Conservation (phyloP, 2,329 filamentous ascomycete species). For the Fusarium udum region DNA sequence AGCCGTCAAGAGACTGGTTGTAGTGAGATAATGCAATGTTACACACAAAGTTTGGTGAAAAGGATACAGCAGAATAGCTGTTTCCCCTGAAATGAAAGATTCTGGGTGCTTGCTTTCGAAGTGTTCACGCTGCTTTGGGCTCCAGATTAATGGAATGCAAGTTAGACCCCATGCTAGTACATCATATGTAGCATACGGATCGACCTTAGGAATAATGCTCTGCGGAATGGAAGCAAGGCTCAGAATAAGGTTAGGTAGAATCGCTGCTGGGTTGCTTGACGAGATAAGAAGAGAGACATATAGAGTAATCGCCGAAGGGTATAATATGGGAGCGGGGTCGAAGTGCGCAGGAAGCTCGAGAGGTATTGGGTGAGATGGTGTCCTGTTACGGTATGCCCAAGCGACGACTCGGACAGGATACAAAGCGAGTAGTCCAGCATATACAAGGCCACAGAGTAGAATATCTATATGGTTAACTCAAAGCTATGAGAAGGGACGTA, state of each 20-base stretch:
- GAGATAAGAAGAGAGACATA: slow-evolving; percentile 80
- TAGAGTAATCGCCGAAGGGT: slow-evolving; percentile 80
- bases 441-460: slow-evolving; percentile 49
- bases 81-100: slow-evolving; percentile 61
- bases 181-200: slow-evolving; percentile 66
- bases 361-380: slow-evolving; percentile 51
- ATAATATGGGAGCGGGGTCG: slow-evolving; percentile 90
- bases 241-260: slow-evolving; percentile 85
- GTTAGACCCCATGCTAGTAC: slow-evolving; percentile 82
- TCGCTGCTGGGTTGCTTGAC: slow-evolving; percentile 64
- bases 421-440: slow-evolving; percentile 54
- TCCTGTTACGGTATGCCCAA: slow-evolving; percentile 57
- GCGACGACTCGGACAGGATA: slow-evolving; percentile 70
- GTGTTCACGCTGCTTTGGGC: slow-evolving; percentile 24
- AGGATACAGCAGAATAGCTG: slow-evolving; percentile 76
- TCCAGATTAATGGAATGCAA: slow-evolving; percentile 68
- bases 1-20: slow-evolving; percentile 85
- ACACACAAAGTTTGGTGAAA: slow-evolving; percentile 81
- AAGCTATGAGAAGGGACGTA: neutral
- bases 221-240: slow-evolving; percentile 80
- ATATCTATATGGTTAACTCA: slow-evolving; percentile 53
- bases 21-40: slow-evolving; percentile 82
- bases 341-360: slow-evolving; percentile 76
- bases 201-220: slow-evolving; percentile 73
- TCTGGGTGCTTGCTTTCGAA: slow-evolving; percentile 48